Conservation (phyloP, 805 yeast genomes). For the Metschnikowia drakensbergensis region DNA sequence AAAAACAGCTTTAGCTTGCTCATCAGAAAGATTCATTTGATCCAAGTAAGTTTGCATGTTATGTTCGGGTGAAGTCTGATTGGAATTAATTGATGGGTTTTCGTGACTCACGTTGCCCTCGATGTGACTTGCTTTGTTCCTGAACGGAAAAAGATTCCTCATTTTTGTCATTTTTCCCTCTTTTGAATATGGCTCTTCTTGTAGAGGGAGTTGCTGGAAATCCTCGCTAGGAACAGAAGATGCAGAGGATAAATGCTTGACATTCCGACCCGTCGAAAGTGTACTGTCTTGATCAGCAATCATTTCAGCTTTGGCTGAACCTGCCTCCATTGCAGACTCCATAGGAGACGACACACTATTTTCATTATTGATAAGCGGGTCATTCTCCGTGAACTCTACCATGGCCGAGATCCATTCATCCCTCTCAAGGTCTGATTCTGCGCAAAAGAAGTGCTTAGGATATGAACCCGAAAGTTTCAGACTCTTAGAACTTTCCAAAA, state of each 20-base stretch:
- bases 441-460: constrained; percentile 65
- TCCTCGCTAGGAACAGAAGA: constrained; percentile 8
- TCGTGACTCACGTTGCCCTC: constrained; percentile 2
- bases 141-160: constrained; percentile 59
- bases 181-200: constrained; percentile 15
- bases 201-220: constrained; percentile 4
- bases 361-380: constrained; percentile 6
- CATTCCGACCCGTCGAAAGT: constrained; percentile 1
- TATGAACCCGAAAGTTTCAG: constrained; percentile 29
- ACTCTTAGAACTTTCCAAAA: constrained; percentile 44
- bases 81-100: not conserved
- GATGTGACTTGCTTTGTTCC: constrained; percentile 13
- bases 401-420: constrained; percentile 62
- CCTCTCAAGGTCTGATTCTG: constrained; percentile 74
- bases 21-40: constrained; percentile 33
- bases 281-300: not conserved
- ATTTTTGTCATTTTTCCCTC: constrained; percentile 48
- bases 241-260: constrained; percentile 2
- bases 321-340: not conserved
- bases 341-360: not conserved
- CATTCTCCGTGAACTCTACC: constrained; percentile 31
- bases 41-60: constrained; percentile 28
- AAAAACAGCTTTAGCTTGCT: constrained; percentile 46
- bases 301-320: not conserved
- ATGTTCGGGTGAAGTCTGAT: not conserved